A percentile compares a stretch with the other conserved stretches of the same genome.
These are phyloP conservation scores for Russula emetica DNA, from an alignment of 768 basidiomycete species.

Conservation along the genomic window DNA sequence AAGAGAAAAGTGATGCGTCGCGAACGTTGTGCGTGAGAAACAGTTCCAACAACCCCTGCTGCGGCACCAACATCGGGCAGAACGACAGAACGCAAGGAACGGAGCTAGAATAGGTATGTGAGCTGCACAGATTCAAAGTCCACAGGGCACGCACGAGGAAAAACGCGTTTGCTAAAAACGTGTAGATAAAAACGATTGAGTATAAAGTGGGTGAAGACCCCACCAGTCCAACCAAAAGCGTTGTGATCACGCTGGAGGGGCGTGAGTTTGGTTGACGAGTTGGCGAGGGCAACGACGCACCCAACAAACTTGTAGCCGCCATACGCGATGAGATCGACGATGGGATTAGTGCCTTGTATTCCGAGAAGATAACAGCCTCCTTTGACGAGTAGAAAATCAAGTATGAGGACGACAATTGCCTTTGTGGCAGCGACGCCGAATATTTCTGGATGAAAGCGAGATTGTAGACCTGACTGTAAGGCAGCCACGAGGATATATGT, in stretches of 20 bases:
- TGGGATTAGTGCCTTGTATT: slow-evolving; percentile 65
- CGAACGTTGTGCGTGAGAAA: slow-evolving; percentile 62
- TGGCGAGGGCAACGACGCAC: slow-evolving; percentile 41
- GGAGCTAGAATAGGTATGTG: slow-evolving; percentile 54
- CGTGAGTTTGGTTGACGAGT: not conserved
- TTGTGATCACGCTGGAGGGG: slow-evolving; percentile 69
- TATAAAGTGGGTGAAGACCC: slow-evolving; percentile 59
- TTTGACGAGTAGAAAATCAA: slow-evolving; percentile 88
- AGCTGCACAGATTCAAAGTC: not conserved
- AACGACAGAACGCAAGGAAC: slow-evolving; percentile 87
- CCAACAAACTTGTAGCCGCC: slow-evolving; percentile 98
- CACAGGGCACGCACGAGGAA: slow-evolving; percentile 68
- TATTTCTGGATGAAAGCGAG: slow-evolving; percentile 82
- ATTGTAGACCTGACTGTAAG: slow-evolving; percentile 75
- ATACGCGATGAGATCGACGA: slow-evolving; percentile 84
- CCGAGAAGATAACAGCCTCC: slow-evolving; percentile 91
- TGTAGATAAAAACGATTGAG: slow-evolving; percentile 72
- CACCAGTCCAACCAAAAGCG: slow-evolving; percentile 68
- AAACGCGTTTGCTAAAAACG: slow-evolving; percentile 85
- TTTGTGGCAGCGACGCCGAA: slow-evolving; percentile 84
- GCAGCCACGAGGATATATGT: slow-evolving; percentile 92
- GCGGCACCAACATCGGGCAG: slow-evolving; percentile 68
- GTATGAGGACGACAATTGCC: slow-evolving; percentile 74
- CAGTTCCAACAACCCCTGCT: slow-evolving; percentile 35
- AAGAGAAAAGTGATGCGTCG: slow-evolving; percentile 87